phyloP scores from a whole-genome alignment of 768 basidiomycete genomes.

The Mycena belliarum region DNA sequence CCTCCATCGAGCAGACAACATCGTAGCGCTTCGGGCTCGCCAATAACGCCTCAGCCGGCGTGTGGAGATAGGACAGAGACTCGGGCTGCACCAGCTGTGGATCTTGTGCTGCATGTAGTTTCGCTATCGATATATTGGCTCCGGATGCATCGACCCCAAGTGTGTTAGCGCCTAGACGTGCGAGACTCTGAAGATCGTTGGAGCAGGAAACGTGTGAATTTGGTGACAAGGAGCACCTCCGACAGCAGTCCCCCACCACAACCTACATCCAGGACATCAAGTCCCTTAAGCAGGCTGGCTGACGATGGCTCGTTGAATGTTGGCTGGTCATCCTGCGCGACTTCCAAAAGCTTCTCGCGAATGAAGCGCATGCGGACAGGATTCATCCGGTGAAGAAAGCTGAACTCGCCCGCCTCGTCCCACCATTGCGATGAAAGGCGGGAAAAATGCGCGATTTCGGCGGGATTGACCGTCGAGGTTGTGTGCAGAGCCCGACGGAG shows the following conservation, averaged over 20 bases:
- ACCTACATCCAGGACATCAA: slow-evolving; percentile 76
- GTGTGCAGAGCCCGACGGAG: slow-evolving; percentile 12
- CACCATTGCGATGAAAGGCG: slow-evolving; percentile 91
- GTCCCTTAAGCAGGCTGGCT: slow-evolving; percentile 52
- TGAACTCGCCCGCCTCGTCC: slow-evolving; percentile 92
- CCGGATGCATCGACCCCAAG: slow-evolving; percentile 90
- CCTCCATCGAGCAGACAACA: slow-evolving; percentile 96
- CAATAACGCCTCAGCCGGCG: slow-evolving; percentile 74
- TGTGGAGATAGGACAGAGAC: slow-evolving; percentile 66
- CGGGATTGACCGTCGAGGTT: slow-evolving; percentile 63
- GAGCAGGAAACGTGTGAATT: neutral
- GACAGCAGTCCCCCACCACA: slow-evolving; percentile 94
- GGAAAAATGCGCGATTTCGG: slow-evolving; percentile 89
- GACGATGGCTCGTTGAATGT: slow-evolving; percentile 34
- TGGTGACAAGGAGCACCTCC: slow-evolving; percentile 58
- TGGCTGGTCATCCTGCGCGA: slow-evolving; percentile 53
- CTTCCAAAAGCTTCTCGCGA: slow-evolving; percentile 69
- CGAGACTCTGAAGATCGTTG: slow-evolving; percentile 61
- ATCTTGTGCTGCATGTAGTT: slow-evolving; percentile 78
- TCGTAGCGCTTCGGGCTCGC: slow-evolving; percentile 72
- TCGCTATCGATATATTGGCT: slow-evolving; percentile 85
- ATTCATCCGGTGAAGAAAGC: slow-evolving; percentile 91
- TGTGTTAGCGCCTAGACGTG: slow-evolving; percentile 85
- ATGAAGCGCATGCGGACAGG: slow-evolving; percentile 85
- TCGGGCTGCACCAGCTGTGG: slow-evolving; percentile 47